Evolutionary conservation across 108 stramenopile genomes (phyloP), one percentile per base, ranked within the genome.

Genomic region (Fistulifera pelliculosa): DNA sequence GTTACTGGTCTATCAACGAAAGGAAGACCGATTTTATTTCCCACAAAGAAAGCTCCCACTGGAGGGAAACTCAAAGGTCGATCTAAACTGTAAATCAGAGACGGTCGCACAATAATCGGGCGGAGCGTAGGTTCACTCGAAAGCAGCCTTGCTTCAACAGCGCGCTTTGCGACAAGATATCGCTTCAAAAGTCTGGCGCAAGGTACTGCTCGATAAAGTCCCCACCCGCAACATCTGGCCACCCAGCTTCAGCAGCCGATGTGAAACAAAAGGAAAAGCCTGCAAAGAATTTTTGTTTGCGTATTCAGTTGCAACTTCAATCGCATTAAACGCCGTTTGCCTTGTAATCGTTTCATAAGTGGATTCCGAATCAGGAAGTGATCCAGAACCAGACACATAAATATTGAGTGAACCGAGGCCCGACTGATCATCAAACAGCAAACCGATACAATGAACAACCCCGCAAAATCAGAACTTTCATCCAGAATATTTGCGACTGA

Each of bases 1-100:
- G 82, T 79, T 6, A 90, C 82, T 39, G 89, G 83, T 40, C 74
- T 71, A 60, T 90, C 89, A 38, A 90, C 83, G 71, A 90, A 90
- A 16, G 89, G 89, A 38, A 90, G 39, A 0, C 89, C 89, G 17
- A 90, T 23, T 25, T 55, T 64, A 31, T 73, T 74, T 35, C 80
- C 83, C 4, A 81, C 38, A 61, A 80, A 81, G 61, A 90, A 90
- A 7, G 83, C 68, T 26, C 66, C 66, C 41, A 74, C 73, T 3
- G 77, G 66, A 18, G 48, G 49, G 23, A 61, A 74, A 38, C 64
- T 65, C 0, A 56, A 47, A 47, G 77, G 72, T 77, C 80, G 60
- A 65, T 85, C 88, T 77, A 90, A 23, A 43, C 74, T 74, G 72
- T 85, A 90, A 52, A 90, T 85, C 56, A 90, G 64, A 27, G 80